phyloP scores from a whole-genome alignment of 257 asterid genomes.

The Prunella vulgaris region DNA sequence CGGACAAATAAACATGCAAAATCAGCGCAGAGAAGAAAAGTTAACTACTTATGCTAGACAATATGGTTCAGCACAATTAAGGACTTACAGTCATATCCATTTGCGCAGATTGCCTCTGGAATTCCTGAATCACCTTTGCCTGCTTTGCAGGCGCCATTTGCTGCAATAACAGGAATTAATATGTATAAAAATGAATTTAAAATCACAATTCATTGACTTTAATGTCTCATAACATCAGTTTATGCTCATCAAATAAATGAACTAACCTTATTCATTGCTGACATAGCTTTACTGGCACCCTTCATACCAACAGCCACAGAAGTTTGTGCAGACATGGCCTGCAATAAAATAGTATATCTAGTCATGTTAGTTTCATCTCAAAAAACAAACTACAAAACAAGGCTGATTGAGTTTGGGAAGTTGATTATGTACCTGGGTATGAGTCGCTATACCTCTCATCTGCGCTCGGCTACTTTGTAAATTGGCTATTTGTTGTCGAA shows the following conservation, averaged over 20 bases:
- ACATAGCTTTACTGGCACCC: conserved; percentile 95
- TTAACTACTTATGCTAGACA: conserved; percentile 20
- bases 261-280: conserved; percentile 84
- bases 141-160: conserved; percentile 96
- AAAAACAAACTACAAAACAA: background rate
- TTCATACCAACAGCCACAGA: conserved; percentile 91
- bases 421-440: conserved; percentile 66
- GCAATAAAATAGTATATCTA: conserved; percentile 24
- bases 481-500: conserved; percentile 87
- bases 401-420: background rate
- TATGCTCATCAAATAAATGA: background rate
- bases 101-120: conserved; percentile 93
- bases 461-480: conserved; percentile 96
- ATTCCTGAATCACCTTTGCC: conserved; percentile 72
- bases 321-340: conserved; percentile 92
- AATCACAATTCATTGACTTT: background rate
- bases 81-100: conserved; percentile 92
- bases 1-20: conserved; percentile 2
- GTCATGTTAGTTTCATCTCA: background rate
- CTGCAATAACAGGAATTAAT: conserved; percentile 37
- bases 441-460: conserved; percentile 89
- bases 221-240: background rate
- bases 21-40: background rate
- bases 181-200: background rate
- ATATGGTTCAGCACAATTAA: background rate